phyloP scores from a whole-genome alignment of 371 early-diverging fungal genomes.

The Lichtheimia hyalospora region DNA sequence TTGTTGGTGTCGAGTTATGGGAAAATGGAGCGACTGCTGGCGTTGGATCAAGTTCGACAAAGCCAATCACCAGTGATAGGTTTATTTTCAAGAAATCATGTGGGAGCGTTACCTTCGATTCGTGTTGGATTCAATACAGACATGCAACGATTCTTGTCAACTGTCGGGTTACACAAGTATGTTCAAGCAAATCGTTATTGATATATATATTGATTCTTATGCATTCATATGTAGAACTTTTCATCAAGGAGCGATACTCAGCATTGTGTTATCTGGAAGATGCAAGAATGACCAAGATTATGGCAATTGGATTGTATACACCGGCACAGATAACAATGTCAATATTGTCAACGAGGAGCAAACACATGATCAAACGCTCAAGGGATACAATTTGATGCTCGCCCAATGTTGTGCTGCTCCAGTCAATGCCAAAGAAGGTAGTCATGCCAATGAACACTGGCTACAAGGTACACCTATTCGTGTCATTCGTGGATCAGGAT shows the following conservation, averaged over 20 bases:
- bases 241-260: background rate
- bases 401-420: conserved; percentile 3
- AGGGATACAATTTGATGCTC: background rate
- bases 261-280: conserved; percentile 50
- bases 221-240: background rate
- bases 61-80: background rate
- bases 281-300: conserved; percentile 57
- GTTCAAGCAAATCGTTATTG: background rate
- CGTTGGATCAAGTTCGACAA: background rate
- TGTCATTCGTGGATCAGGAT: conserved; percentile 1
- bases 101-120: background rate
- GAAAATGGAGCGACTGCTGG: background rate
- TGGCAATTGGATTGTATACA: conserved; percentile 57
- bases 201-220: background rate
- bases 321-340: conserved; percentile 57
- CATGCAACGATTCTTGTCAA: background rate
- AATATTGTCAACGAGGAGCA: conserved; percentile 14
- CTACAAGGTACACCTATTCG: conserved; percentile 73
- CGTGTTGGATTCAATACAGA: conserved; percentile 4
- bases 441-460: conserved; percentile 81
- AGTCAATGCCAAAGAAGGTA: conserved; percentile 60
- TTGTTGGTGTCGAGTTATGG: background rate
- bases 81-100: background rate
- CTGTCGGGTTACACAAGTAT: conserved; percentile 4
- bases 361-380: background rate